phyloP scores from a whole-genome alignment of 768 basidiomycete genomes.

The Tylopilus subfusipes region DNA sequence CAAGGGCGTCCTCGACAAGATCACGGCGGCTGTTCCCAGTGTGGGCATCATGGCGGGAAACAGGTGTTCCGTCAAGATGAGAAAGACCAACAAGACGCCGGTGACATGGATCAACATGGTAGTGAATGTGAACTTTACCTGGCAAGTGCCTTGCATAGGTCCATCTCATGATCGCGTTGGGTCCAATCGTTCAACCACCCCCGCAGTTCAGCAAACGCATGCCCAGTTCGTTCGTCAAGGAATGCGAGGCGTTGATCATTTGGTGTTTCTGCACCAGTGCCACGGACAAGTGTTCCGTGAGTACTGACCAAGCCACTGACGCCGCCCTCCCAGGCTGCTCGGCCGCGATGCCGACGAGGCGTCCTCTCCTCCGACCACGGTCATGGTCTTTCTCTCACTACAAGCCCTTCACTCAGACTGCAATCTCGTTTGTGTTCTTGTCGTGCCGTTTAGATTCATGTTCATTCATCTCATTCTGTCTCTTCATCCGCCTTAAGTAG shows the following conservation, averaged over 20 bases:
- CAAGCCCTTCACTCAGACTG: too few relatives aligned
- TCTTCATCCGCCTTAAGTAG: too few relatives aligned
- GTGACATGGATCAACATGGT: slow-evolving; percentile 77
- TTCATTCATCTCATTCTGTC: too few relatives aligned
- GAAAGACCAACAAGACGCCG: slow-evolving; percentile 28
- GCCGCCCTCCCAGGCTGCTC: too few relatives aligned
- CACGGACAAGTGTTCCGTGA: slow-evolving; percentile 44
- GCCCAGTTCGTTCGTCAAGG: slow-evolving; percentile 80
- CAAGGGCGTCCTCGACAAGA: slow-evolving; percentile 57
- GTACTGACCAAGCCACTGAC: too few relatives aligned
- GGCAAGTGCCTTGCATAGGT: slow-evolving; percentile 73
- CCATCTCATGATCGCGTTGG: neutral
- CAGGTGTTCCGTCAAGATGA: slow-evolving; percentile 77
- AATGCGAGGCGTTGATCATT: slow-evolving; percentile 75
- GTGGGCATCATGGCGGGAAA: slow-evolving; percentile 88
- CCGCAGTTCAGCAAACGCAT: slow-evolving; percentile 83
- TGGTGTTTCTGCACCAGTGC: slow-evolving; percentile 80
- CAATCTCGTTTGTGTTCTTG: too few relatives aligned
- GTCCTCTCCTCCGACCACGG: too few relatives aligned
- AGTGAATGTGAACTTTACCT: slow-evolving; percentile 68
- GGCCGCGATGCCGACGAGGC: too few relatives aligned
- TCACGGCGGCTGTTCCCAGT: slow-evolving; percentile 57
- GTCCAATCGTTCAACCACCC: too few relatives aligned
- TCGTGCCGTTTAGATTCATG: too few relatives aligned
- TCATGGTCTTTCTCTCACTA: too few relatives aligned